Conservation (phyloP, 768 basidiomycete genomes). For the Leccinum subtestaceum region DNA sequence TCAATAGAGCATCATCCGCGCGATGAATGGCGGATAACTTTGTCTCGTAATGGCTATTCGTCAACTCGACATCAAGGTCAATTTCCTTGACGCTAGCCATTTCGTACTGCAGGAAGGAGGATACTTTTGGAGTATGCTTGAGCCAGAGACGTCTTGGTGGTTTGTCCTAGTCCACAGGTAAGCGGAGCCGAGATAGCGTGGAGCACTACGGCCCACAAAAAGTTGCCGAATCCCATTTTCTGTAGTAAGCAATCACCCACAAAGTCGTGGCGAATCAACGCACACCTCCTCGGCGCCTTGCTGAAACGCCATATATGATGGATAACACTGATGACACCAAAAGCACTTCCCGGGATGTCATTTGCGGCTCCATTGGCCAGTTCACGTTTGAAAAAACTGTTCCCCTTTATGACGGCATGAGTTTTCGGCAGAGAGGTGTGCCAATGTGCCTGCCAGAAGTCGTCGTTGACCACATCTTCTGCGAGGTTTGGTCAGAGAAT, state of each 20-base stretch:
- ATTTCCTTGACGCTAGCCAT: conserved; percentile 7
- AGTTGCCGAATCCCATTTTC: neutral
- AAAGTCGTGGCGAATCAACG: no score
- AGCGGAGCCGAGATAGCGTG: neutral
- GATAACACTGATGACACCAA: no score
- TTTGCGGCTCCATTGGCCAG: no score
- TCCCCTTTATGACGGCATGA: no score
- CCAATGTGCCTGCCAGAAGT: no score
- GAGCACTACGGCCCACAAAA: neutral
- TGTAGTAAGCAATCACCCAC: neutral
- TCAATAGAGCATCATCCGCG: conserved; percentile 15
- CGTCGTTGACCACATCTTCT: no score
- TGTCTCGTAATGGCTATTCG: conserved; percentile 2
- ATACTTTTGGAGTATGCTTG: neutral
- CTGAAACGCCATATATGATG: neutral
- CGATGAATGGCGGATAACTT: conserved; percentile 10
- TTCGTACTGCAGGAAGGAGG: neutral
- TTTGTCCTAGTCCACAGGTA: neutral
- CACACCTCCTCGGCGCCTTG: neutral
- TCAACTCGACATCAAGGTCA: neutral
- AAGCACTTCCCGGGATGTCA: no score
- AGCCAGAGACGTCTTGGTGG: neutral
- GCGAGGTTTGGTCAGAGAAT: neutral
- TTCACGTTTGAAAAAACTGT: no score
- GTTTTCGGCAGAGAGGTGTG: no score